These are phyloP conservation scores for Fistulina hepatica DNA, from an alignment of 1,284 basidiomycete genomes.

Conservation along the genomic window DNA sequence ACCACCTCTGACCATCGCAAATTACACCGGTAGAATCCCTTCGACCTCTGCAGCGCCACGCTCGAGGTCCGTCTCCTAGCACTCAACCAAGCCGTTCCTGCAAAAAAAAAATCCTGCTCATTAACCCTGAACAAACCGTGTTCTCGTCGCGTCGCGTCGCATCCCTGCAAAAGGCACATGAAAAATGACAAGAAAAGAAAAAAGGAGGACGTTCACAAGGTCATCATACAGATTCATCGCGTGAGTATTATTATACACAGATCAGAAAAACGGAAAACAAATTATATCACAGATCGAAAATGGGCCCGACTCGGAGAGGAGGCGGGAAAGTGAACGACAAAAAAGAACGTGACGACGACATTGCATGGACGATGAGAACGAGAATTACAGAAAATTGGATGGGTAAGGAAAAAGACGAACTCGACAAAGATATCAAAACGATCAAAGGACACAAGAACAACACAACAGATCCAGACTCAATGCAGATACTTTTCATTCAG, in stretches of 20 bases:
- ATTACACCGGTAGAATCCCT: no score
- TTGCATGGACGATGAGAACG: background rate
- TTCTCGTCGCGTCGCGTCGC: no score
- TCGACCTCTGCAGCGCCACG: no score
- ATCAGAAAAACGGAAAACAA: background rate
- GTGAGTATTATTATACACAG: background rate
- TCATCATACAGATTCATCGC: no score
- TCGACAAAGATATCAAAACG: background rate
- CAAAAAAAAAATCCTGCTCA: no score
- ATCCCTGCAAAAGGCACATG: no score
- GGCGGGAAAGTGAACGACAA: background rate
- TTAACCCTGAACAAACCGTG: no score
- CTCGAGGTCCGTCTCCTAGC: no score
- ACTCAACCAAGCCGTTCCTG: no score
- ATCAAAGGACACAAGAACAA: background rate
- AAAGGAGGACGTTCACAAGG: no score
- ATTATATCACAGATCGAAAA: background rate
- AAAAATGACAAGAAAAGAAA: background rate
- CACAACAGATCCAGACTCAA: background rate
- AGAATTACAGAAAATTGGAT: background rate
- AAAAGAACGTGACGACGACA: background rate
- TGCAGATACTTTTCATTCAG: conserved; percentile 71
- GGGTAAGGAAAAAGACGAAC: background rate
- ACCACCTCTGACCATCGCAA: no score
- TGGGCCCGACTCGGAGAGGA: background rate